phyloP scores from a whole-genome alignment of 305 asterid species.

The Caryopteris hybrid region DNA sequence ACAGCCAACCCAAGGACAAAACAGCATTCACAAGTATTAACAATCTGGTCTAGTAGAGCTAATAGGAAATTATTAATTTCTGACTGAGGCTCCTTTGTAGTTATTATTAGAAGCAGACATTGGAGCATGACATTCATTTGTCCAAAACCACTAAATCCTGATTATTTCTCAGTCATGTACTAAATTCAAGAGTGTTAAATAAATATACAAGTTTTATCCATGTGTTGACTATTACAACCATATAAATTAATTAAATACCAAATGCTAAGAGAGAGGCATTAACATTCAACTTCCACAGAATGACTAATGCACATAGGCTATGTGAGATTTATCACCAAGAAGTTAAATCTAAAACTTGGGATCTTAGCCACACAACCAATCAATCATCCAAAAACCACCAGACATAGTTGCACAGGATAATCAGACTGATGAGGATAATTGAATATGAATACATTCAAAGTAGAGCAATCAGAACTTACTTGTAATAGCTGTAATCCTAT shows the following conservation, averaged over 20 bases:
- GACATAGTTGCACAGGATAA: no score
- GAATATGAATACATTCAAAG: not conserved
- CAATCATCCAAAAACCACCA: not conserved
- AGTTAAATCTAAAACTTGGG: not conserved
- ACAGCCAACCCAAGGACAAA: not conserved
- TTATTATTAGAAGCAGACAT: not conserved
- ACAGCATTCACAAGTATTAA: not conserved
- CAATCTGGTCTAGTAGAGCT: no score
- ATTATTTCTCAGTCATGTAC: not conserved
- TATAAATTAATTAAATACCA: no score
- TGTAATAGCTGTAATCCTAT: conserved; percentile 61
- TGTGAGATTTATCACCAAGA: not conserved
- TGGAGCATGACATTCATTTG: not conserved
- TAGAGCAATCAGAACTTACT: conserved; percentile 33
- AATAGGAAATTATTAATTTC: not conserved
- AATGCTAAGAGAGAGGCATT: not conserved
- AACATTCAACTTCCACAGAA: not conserved
- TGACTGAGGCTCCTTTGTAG: not conserved
- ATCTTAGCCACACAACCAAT: not conserved
- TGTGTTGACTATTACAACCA: no score
- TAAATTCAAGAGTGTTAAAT: not conserved
- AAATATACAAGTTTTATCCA: no score
- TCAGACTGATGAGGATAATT: not conserved
- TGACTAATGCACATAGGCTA: not conserved
- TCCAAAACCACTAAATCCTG: not conserved